Base-by-base conservation (phyloP, 164 flowering plant genomes). In the Brasenia schreberi region DNA sequence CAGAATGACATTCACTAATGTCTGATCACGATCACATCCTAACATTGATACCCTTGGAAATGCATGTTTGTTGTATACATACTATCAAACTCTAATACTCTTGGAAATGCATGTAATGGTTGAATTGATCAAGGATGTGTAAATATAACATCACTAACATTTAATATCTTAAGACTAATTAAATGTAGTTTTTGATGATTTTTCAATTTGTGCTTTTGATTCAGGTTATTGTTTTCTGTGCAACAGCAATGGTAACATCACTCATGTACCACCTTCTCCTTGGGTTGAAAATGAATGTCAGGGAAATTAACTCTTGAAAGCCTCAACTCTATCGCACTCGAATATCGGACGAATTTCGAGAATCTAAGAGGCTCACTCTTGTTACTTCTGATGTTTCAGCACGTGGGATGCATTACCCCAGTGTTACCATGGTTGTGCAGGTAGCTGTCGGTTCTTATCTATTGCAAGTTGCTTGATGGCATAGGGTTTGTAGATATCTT, bases 341-440 rank as follows among this genome's bases (percentile, higher is more conserved):
- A 61, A 68, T 92, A 61, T 82, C 92, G 69, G 94, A 87, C 49
- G 97, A 95, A 75, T 92, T 95, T 71, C 83, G 77, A 74, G 90
- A 83, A 71, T 79, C 96, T 33, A 89, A 84, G 70, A 74, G 80
- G 45, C 61, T 87, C 71, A 81, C 88, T 80, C 92, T 95, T 49
- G 75, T 95, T 45, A 83, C 97, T 33, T 92, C 97, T 49, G 96
- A 92, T 84, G 94, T 92, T 68, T 88, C 97, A 58, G 76, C 99
- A 58, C 93, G 96, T 63, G 97, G 96, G 70, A 79, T 89, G 84
- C 81, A 89, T 73, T 92, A 89, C 78, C 99, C 97, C 62, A 94
- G 92, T 83, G 96, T 92, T 64, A 85, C 97, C 60, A 74, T 90
- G 76, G 97, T 95, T 68, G 70, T 90, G 64, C 99, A 95, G 97